Percentiles rank a stretch among this genome's conserved stretches.
Evolutionary conservation across 2,329 filamentous ascomycete genomes (phyloP).

Genomic region (Biscogniauxia mediterranea): DNA sequence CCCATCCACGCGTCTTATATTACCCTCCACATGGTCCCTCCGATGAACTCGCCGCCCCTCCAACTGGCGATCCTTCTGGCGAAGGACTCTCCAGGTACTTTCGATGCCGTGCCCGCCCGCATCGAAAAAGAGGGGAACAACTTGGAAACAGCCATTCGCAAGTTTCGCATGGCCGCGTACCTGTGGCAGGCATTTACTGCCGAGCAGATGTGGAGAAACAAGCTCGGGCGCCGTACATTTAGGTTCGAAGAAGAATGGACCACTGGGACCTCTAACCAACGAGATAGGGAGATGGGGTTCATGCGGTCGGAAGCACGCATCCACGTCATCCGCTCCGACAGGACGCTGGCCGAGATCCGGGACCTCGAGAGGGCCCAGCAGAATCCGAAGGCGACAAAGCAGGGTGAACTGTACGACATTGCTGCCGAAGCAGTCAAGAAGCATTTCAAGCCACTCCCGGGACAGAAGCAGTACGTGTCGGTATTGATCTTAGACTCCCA

Average conservation of each 20-base stretch:
- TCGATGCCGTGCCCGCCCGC: slow-evolving; percentile 76
- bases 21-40: slow-evolving; percentile 81
- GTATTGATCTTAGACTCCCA: slow-evolving; percentile 84
- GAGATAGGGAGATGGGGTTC: slow-evolving; percentile 66
- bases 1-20: slow-evolving; percentile 76
- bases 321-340: slow-evolving; percentile 78
- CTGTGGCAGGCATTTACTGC: slow-evolving; percentile 97
- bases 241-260: slow-evolving; percentile 96
- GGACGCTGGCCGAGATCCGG: slow-evolving; percentile 80
- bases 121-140: slow-evolving; percentile 77
- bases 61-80: slow-evolving; percentile 86
- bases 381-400: slow-evolving; percentile 64
- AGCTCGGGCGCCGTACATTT: slow-evolving; percentile 81
- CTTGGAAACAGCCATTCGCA: slow-evolving; percentile 76
- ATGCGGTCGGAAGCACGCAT: slow-evolving; percentile 91
- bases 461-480: slow-evolving; percentile 86
- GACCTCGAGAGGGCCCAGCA: slow-evolving; percentile 78
- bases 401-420: slow-evolving; percentile 72
- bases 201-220: slow-evolving; percentile 92
- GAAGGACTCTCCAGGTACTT: slow-evolving; percentile 83
- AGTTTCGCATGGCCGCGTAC: slow-evolving; percentile 93
- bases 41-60: slow-evolving; percentile 75
- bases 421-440: slow-evolving; percentile 74
- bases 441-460: slow-evolving; percentile 71
- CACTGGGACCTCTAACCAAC: slow-evolving; percentile 72